Evolutionary conservation across 257 asterid species (phyloP), one percentile per base, ranked within the genome.

Genomic region (Apocynum venetum): DNA sequence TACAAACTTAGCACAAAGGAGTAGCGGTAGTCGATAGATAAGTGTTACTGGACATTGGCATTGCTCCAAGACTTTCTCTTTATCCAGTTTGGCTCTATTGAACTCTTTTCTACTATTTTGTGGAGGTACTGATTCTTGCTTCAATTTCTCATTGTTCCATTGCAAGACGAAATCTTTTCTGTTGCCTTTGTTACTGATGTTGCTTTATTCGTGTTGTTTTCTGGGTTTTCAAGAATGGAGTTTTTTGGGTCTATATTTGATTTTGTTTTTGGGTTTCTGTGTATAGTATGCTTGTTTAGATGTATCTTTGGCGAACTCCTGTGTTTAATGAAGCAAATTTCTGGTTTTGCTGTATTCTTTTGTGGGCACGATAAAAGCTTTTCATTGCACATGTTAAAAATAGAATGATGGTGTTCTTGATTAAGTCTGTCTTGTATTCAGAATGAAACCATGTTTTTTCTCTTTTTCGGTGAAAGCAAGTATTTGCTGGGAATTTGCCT

Each of bases 161-260:
- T 43, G n/a, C 52, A 41, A 68, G 53, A 68, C 9, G 53, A 44
- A 17, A n/a, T 48, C 73, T 68, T 43, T 40, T 64, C 19, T 64
- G 20, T 36, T 13, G 44, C 20, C 20, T 11, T 36, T 35, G 46
- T 64, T 12, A 46, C 36, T 78, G 64, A n/a, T 70, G 38, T 68
- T 81, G 55, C 31, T 71, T 38, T 38, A 0, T 48, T 71, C 12
- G 60, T 36, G n/a, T 43, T 9, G 43, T 66, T 52, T 69, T 47
- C 66, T 77, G 81, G 84, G 81, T 73, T 76, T 77, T 64, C 35
- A 55, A n/a, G 77, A 55, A 25, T 17, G n/a, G 72, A 66, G 60
- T 40, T 46, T 57, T 38, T 17, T 53, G 60, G 60, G 20, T 15
- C 15, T 15, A 48, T 13, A 49, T 19, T 7, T 72, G 43, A 17